A percentile compares a stretch with the other conserved stretches of the same genome.
These are phyloP conservation scores for Apostasia shenzhenica DNA, from an alignment of 106 monocot genomes.

Conservation along the genomic window DNA sequence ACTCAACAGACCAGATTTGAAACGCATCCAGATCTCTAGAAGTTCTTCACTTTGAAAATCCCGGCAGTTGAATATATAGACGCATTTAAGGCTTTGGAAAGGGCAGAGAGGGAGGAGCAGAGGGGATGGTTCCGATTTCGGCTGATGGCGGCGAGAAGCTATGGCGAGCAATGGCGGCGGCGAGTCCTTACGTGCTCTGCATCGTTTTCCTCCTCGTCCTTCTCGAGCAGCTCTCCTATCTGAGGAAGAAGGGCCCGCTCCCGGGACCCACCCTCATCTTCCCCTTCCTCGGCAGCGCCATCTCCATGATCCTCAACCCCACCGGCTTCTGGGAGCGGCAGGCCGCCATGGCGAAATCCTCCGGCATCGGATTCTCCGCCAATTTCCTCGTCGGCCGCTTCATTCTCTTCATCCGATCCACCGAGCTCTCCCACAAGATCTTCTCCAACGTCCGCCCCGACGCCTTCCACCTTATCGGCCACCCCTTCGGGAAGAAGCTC, in stretches of 20 bases:
- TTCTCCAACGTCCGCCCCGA: constrained; percentile 94
- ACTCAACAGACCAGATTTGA: background rate
- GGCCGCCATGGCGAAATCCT: constrained; percentile 37
- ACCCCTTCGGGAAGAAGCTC: constrained; percentile 89
- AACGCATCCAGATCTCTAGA: background rate
- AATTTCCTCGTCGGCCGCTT: constrained; percentile 82
- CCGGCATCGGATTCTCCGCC: constrained; percentile 62
- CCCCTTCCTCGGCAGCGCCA: constrained; percentile 71
- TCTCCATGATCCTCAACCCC: constrained; percentile 72
- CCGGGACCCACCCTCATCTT: constrained; percentile 60
- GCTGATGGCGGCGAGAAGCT: background rate
- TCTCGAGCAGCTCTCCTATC: constrained; percentile 66
- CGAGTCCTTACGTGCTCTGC: constrained; percentile 13
- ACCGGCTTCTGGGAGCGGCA: constrained; percentile 67
- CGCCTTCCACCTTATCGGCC: constrained; percentile 89
- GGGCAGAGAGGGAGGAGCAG: background rate
- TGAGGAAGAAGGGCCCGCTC: constrained; percentile 65
- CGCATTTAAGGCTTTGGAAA: background rate
- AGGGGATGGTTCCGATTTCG: background rate
- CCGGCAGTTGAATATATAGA: background rate
- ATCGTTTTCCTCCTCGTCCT: constrained; percentile 28
- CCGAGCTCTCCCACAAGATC: constrained; percentile 80
- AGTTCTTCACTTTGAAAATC: background rate
- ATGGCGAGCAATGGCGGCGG: background rate
- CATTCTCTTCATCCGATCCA: constrained; percentile 75